Conservation (phyloP, 2,329 filamentous ascomycete species). For the Aspergillus sp. region DNA sequence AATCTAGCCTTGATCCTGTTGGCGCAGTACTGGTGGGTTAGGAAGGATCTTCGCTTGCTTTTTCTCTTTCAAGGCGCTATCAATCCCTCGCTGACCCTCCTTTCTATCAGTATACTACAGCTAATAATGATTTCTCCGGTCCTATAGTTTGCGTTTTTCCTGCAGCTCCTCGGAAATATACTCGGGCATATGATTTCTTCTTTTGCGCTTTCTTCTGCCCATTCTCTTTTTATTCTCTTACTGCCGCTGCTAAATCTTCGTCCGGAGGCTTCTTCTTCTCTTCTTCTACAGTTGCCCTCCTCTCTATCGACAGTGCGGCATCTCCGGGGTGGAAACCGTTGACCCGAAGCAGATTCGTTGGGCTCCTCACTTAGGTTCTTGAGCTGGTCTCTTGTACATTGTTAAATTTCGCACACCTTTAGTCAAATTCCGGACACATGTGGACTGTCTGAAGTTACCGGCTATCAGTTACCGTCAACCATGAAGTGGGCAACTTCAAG, state of each 20-base stretch:
- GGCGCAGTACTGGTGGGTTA: constrained; percentile 6
- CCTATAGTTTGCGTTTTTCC: constrained; percentile 18
- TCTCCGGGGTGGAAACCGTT: constrained; percentile 8
- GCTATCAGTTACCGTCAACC: constrained; percentile 21
- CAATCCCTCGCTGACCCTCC: constrained; percentile 24
- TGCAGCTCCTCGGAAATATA: constrained; percentile 29
- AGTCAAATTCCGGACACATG: constrained; percentile 27
- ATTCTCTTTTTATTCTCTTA: constrained; percentile 22
- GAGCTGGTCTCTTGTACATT: neutral
- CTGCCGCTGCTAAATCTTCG: constrained; percentile 19
- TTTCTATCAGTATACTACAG: constrained; percentile 24
- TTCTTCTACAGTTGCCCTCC: constrained; percentile 7
- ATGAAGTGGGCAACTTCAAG: constrained; percentile 39
- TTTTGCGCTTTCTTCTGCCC: constrained; percentile 11
- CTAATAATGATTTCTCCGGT: constrained; percentile 23
- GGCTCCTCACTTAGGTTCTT: constrained; percentile 5
- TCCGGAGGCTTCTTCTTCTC: constrained; percentile 13
- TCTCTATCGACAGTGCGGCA: constrained; percentile 1
- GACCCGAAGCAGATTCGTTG: constrained; percentile 12
- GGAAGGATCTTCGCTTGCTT: constrained; percentile 25
- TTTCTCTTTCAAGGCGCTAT: constrained; percentile 23
- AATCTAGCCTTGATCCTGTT: constrained; percentile 11
- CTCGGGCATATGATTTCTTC: constrained; percentile 22
- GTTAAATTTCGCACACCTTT: neutral
- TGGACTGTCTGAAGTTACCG: constrained; percentile 21